These are phyloP conservation scores for Geotrichum australiense DNA, from an alignment of 1,139 yeast genomes.

Conservation along the genomic window DNA sequence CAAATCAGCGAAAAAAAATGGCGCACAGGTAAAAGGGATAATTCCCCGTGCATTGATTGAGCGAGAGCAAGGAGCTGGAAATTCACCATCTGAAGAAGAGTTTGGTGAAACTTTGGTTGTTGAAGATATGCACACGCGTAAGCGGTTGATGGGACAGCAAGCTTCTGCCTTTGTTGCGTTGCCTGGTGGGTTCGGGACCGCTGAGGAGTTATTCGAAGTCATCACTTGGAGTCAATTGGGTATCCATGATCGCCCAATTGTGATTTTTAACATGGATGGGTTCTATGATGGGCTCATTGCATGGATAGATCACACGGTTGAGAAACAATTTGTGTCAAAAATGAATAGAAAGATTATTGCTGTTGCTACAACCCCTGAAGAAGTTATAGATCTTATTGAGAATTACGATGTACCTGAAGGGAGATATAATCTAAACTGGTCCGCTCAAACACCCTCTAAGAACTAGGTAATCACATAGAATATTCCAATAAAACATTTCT, in stretches of 20 bases:
- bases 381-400: constrained; percentile 47
- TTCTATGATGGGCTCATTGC: constrained; percentile 65
- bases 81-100: constrained; percentile 52
- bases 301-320: constrained; percentile 37
- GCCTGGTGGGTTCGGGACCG: constrained; percentile 90
- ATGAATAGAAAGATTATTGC: constrained; percentile 62
- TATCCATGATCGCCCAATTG: constrained; percentile 75
- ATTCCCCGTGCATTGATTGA: constrained; percentile 77
- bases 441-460: constrained; percentile 30
- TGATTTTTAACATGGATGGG: constrained; percentile 70
- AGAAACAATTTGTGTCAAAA: constrained; percentile 59
- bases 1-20: constrained; percentile 55
- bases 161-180: constrained; percentile 83
- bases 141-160: constrained; percentile 77
- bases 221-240: constrained; percentile 89
- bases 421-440: constrained; percentile 70
- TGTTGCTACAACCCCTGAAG: constrained; percentile 55
- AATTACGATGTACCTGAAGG: constrained; percentile 66
- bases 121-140: constrained; percentile 85
- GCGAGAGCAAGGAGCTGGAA: constrained; percentile 54
- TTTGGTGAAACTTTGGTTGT: constrained; percentile 80
- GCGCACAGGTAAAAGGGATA: constrained; percentile 78
- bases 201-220: constrained; percentile 85
- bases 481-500: constrained; percentile 47
- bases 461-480: constrained; percentile 36